Evolutionary conservation across 2,329 filamentous ascomycete genomes (phyloP), one percentile per base, ranked within the genome.

Genomic region (Paecilomyces dactylethromorphus): DNA sequence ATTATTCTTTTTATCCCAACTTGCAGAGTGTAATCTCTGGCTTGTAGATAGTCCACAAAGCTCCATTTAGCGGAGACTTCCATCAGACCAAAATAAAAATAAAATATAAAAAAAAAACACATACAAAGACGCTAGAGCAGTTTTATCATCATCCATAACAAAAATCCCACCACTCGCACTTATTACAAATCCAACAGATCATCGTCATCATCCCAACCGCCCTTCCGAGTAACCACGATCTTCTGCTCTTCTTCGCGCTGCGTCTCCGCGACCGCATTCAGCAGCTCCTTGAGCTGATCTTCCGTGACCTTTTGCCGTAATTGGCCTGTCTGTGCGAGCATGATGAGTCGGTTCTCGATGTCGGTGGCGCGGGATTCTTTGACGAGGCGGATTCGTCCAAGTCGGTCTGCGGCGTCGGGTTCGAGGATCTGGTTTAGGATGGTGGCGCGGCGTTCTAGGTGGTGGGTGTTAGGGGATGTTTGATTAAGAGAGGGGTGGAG

Each of bases 371-470:
- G 90, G 67, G 88, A 87, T 73, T 92, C 91, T 78, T 97, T 97
- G 71, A 99, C 94, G 61, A 99, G 87, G 33, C 93, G 89, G 78
- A 99, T 97, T 65, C 94, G 91, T 59, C 91, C 91, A 1, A 99
- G 84, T 13, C 94, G 90, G 78, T 99, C 94, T 61, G 91, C 90
- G 18, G 94, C 94, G 71, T 93, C 91, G 65, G 94, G 94, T 69
- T 92, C 88, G 62, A 99, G 90, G 79, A 99, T 97, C 77, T 97
- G 94, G 67, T 84, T 85, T 62, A 99, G 87, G 67, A 97, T 89
- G 21, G 71, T 60, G 59, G 71, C 64, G 59, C 69, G 71, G 56
- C 70, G 71, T 31, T 75, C 71, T 57, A 67, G 39, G 4, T 8
- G 39, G 4, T 1, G 39, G 39, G n/a, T 45, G 7, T 6, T 45